Evolutionary conservation across 768 basidiomycete genomes (phyloP), one percentile per base, ranked within the genome.

Genomic region (Lentinula edodes): DNA sequence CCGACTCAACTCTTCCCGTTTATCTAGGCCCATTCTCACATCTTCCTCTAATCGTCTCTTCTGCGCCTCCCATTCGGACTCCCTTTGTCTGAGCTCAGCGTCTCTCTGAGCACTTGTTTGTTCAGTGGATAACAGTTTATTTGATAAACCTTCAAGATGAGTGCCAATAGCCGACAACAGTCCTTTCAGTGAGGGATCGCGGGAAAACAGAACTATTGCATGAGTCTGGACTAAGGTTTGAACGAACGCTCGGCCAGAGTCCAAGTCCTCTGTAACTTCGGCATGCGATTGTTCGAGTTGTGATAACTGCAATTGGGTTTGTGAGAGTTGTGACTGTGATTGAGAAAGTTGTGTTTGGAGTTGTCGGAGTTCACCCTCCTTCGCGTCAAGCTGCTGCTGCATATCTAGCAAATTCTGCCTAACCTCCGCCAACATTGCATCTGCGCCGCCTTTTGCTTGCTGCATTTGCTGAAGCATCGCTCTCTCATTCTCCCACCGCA

Each of bases 221-320:
- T 89, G 83, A 39, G 76, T 76, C 65, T 81, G 80, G 62, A 88
- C 78, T 64, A 92, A 72, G 5, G 63, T 68, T 53, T 78, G 79
- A 36, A 91, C 67, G 13, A 78, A 72, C 5, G 75, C 75, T 9
- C 81, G 68, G 8, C 81, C 81, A 2, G 77, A 74, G 52, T 84
- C 81, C 23, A 90, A 70, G 65, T 90, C 84, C 53, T 71, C 73
- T 58, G 73, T 76, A 8, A 74, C 76, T 57, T 73, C 68, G 50
- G 81, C 80, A 38, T 81, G 79, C 63, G 80, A 69, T 68, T 76
- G 78, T 61, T 82, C 79, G 41, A 80, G 76, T 67, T 85, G 80
- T 67, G 84, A 69, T 52, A 72, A 67, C 23, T 75, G 74, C 65
- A 74, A 79, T 62, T 86, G 83, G 52, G 70, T 71, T 58, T 83